Evolutionary conservation across 1,139 yeast genomes (phyloP).

Genomic region (Pichia sp.): DNA sequence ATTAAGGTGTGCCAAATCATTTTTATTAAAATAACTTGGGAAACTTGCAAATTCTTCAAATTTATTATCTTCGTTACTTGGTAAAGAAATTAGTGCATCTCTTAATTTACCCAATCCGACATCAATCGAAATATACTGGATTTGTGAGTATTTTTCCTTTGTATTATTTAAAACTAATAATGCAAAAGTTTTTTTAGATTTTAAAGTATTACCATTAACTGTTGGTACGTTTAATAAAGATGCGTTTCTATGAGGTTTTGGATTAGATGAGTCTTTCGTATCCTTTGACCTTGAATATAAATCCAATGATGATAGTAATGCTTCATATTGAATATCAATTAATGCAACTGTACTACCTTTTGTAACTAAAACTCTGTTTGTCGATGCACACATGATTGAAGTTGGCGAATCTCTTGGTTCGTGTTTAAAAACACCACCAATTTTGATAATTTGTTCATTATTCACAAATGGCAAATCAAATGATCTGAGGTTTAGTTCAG

Average conservation of each 20-base stretch:
- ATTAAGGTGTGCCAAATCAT: slow-evolving; percentile 20
- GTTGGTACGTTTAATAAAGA: slow-evolving; percentile 34
- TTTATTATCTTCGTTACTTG: slow-evolving; percentile 5
- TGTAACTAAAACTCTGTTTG: slow-evolving; percentile 42
- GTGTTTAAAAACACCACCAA: slow-evolving; percentile 15
- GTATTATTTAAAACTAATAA: slow-evolving; percentile 38
- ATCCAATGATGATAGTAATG: slow-evolving; percentile 37
- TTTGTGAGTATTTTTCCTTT: slow-evolving; percentile 39
- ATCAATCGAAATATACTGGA: slow-evolving; percentile 47
- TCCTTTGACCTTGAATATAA: slow-evolving; percentile 27
- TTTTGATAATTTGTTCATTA: slow-evolving; percentile 16
- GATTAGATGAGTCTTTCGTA: slow-evolving; percentile 2
- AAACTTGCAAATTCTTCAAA: slow-evolving; percentile 11
- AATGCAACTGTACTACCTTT: slow-evolving; percentile 36
- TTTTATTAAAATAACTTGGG: slow-evolving; percentile 8
- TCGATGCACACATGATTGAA: slow-evolving; percentile 33
- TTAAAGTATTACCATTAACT: slow-evolving; percentile 40
- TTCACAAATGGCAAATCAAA: slow-evolving; percentile 24
- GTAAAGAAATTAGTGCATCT: slow-evolving; percentile 60
- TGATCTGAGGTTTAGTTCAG: slow-evolving; percentile 16
- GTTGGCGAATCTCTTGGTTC: slow-evolving; percentile 17
- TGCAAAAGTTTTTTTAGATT: slow-evolving; percentile 38
- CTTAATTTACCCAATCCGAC: slow-evolving; percentile 66
- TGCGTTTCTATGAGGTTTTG: slow-evolving; percentile 24
- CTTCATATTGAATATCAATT: slow-evolving; percentile 40